phyloP scores from a whole-genome alignment of 75 land plant species.

The Adiantum capillusveneris region DNA sequence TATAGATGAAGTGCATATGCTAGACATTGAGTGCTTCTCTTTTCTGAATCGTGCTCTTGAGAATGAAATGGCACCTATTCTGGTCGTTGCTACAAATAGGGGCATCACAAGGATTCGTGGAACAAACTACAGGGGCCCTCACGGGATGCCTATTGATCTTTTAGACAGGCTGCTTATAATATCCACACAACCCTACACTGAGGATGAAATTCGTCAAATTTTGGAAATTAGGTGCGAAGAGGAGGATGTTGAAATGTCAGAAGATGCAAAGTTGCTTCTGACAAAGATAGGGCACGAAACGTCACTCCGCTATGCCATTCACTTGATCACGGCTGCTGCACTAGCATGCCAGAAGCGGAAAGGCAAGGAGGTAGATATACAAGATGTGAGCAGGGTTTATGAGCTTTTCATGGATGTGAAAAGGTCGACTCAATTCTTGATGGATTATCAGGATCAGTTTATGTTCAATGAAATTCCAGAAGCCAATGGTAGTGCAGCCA shows the following conservation, averaged over 20 bases:
- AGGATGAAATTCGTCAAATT: slow-evolving; percentile 26
- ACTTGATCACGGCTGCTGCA: slow-evolving; percentile 28
- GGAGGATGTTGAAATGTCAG: slow-evolving; percentile 34
- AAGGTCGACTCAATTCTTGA: slow-evolving; percentile 32
- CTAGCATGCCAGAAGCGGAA: slow-evolving; percentile 34
- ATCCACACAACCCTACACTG: slow-evolving; percentile 54
- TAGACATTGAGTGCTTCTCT: too few species aligned
- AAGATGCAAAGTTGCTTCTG: slow-evolving; percentile 25
- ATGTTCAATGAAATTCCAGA: slow-evolving; percentile 29
- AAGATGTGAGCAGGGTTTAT: slow-evolving; percentile 32
- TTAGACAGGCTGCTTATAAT: slow-evolving; percentile 90
- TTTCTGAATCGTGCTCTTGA: too few species aligned
- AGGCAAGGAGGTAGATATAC: slow-evolving; percentile 32
- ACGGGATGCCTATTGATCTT: slow-evolving; percentile 90
- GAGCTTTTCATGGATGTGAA: slow-evolving; percentile 31
- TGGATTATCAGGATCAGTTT: slow-evolving; percentile 37
- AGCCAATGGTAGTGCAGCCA: slow-evolving; percentile 7
- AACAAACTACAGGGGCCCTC: slow-evolving; percentile 86
- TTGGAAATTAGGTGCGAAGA: slow-evolving; percentile 31
- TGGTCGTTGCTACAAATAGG: slow-evolving; percentile 92
- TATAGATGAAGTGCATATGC: slow-evolving; percentile 98
- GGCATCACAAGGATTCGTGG: slow-evolving; percentile 91
- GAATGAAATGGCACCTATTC: slow-evolving; percentile 95
- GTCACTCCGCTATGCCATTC: slow-evolving; percentile 33
- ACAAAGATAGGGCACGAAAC: slow-evolving; percentile 28